Evolutionary conservation across 495 filamentous ascomycete genomes (phyloP).

Genomic region (Polyplosphaeria fusca): DNA sequence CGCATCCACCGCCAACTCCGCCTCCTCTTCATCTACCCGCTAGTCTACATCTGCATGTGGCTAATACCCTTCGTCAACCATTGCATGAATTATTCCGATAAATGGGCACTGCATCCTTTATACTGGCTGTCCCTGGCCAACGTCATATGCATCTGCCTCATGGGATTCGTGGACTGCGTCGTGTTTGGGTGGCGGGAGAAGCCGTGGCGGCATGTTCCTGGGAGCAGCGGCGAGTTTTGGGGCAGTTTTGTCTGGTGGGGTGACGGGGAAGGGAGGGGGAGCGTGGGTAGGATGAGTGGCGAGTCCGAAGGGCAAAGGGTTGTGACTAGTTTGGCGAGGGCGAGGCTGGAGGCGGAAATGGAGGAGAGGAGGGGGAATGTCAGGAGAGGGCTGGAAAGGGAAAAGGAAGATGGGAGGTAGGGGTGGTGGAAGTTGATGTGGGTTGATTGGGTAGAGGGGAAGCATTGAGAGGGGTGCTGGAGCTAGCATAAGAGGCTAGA

Average conservation of each 20-base stretch:
- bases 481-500: no score
- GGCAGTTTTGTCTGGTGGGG: conserved; percentile 47
- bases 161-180: conserved; percentile 63
- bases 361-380: conserved; percentile 25
- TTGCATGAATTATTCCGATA: conserved; percentile 56
- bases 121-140: conserved; percentile 54
- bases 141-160: conserved; percentile 54
- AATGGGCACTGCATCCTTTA: conserved; percentile 49
- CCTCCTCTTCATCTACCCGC: conserved; percentile 68
- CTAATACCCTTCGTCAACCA: conserved; percentile 65
- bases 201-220: conserved; percentile 63
- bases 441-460: neutral
- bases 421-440: neutral
- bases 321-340: conserved; percentile 12
- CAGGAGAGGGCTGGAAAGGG: neutral
- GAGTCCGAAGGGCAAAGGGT: conserved; percentile 6
- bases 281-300: neutral
- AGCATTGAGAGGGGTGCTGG: neutral
- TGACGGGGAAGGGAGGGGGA: neutral
- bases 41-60: conserved; percentile 70
- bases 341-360: conserved; percentile 25
- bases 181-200: conserved; percentile 64
- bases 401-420: neutral
- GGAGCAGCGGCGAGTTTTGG: conserved; percentile 44
- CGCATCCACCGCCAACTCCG: conserved; percentile 64